phyloP scores from a whole-genome alignment of 805 yeast species.

The Komagataella phaffii region DNA sequence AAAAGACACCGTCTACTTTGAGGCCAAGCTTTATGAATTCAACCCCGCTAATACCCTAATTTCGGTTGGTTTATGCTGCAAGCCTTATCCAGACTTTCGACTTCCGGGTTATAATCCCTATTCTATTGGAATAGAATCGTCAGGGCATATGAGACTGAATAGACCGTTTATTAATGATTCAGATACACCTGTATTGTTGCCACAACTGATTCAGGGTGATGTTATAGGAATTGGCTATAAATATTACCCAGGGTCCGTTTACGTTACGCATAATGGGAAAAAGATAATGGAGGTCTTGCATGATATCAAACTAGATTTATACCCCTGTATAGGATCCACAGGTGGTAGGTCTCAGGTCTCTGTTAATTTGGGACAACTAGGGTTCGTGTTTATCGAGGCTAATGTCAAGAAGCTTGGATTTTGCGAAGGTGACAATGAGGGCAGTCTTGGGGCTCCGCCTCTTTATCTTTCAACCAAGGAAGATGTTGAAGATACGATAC shows the following conservation, averaged over 20 bases:
- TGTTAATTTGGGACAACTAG: slow-evolving; percentile 67
- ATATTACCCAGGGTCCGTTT: slow-evolving; percentile 31
- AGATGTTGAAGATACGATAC: slow-evolving; percentile 29
- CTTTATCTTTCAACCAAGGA: slow-evolving; percentile 12
- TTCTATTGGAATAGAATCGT: slow-evolving; percentile 61
- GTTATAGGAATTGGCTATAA: slow-evolving; percentile 43
- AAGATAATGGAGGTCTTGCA: slow-evolving; percentile 35
- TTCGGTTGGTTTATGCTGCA: slow-evolving; percentile 54
- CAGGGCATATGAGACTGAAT: slow-evolving; percentile 56
- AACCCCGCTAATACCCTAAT: slow-evolving; percentile 32
- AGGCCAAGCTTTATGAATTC: slow-evolving; percentile 34
- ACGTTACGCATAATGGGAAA: slow-evolving; percentile 43
- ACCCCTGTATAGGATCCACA: slow-evolving; percentile 41
- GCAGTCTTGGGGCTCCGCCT: slow-evolving; percentile 25
- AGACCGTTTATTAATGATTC: slow-evolving; percentile 40
- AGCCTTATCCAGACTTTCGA: slow-evolving; percentile 64
- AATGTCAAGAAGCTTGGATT: slow-evolving; percentile 51
- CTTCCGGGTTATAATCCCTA: slow-evolving; percentile 63
- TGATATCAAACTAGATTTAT: slow-evolving; percentile 33
- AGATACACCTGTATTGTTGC: slow-evolving; percentile 31
- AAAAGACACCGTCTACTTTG: slow-evolving; percentile 52
- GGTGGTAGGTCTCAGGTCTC: slow-evolving; percentile 34
- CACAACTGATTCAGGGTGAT: slow-evolving; percentile 38
- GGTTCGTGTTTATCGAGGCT: slow-evolving; percentile 83
- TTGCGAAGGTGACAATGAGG: slow-evolving; percentile 32